A percentile compares a stretch with the other conserved stretches of the same genome.
Evolutionary conservation across 371 early-diverging fungal species (phyloP).

Genomic region (Coemansia sp.): DNA sequence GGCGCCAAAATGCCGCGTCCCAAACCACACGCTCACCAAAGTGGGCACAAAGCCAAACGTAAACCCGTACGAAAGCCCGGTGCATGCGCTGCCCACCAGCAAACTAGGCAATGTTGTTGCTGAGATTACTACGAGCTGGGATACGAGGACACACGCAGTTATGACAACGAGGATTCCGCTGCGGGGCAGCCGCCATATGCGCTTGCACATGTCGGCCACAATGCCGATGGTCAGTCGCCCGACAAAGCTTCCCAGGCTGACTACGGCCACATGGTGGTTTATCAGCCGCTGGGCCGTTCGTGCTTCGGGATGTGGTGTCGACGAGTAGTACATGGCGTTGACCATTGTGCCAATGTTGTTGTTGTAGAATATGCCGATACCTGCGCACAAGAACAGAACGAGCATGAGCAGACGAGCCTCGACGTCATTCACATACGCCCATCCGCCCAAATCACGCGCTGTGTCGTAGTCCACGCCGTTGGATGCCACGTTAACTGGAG

Average conservation of each 20-base stretch:
- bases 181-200: constrained; percentile 44
- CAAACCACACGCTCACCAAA: constrained; percentile 51
- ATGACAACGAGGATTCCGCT: constrained; percentile 41
- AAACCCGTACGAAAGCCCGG: constrained; percentile 47
- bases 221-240: constrained; percentile 45
- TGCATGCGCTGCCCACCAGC: constrained; percentile 39
- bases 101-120: constrained; percentile 17
- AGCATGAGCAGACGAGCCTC: constrained; percentile 48
- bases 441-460: constrained; percentile 46
- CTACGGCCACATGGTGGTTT: constrained; percentile 45
- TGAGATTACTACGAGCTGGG: constrained; percentile 36
- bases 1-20: constrained; percentile 48
- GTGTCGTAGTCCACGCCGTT: constrained; percentile 49
- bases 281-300: constrained; percentile 48
- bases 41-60: constrained; percentile 48
- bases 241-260: constrained; percentile 46
- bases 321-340: constrained; percentile 48
- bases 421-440: constrained; percentile 38
- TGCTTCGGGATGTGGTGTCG: constrained; percentile 15
- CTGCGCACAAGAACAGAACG: constrained; percentile 45
- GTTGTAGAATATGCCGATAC: constrained; percentile 50
- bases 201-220: constrained; percentile 43
- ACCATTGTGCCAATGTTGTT: constrained; percentile 51
- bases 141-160: constrained; percentile 19
- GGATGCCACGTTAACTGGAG: too few species aligned